These are phyloP conservation scores for Globisporangium camurandrum DNA, from an alignment of 352 stramenopile species.

Conservation along the genomic window DNA sequence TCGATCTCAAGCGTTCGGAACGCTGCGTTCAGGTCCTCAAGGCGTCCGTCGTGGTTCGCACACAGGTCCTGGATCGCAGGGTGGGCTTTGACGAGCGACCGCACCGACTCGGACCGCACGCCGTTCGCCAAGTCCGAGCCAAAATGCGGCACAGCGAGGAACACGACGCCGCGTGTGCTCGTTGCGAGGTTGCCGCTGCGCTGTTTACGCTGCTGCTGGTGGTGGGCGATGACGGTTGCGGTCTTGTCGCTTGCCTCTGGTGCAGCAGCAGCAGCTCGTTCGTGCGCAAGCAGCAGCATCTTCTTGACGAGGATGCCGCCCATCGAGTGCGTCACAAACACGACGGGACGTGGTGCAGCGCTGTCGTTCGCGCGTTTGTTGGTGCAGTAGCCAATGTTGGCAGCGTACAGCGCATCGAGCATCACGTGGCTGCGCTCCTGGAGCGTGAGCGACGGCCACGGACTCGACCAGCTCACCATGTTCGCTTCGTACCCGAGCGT, in stretches of 20 bases:
- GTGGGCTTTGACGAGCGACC: slow-evolving; percentile 63
- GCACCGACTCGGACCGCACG: slow-evolving; percentile 57
- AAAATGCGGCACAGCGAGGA: slow-evolving; percentile 81
- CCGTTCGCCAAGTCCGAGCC: slow-evolving; percentile 65
- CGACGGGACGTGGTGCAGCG: slow-evolving; percentile 28
- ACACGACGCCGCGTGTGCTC: slow-evolving; percentile 54
- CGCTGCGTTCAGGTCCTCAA: slow-evolving; percentile 57
- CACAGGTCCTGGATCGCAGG: slow-evolving; percentile 67
- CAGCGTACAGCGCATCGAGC: slow-evolving; percentile 56
- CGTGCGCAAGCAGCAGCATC: slow-evolving; percentile 53
- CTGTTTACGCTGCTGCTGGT: neutral
- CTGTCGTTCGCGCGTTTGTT: slow-evolving; percentile 3
- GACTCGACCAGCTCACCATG: slow-evolving; percentile 82
- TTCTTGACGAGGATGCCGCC: slow-evolving; percentile 82
- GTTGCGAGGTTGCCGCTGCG: slow-evolving; percentile 19
- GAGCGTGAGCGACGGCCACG: slow-evolving; percentile 77
- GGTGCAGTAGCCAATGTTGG: slow-evolving; percentile 38
- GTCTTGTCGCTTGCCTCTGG: neutral
- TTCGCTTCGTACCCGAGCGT: slow-evolving; percentile 77
- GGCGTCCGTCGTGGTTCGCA: slow-evolving; percentile 37
- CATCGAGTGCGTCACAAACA: slow-evolving; percentile 88
- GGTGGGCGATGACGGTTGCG: too few species aligned
- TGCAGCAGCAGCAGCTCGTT: slow-evolving; percentile 5
- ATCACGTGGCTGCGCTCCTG: slow-evolving; percentile 66
- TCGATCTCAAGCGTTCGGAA: slow-evolving; percentile 62